A percentile compares a stretch with the other conserved stretches of the same genome.
phyloP scores from a whole-genome alignment of 73 alveolate genomes.

The Paramecium primaurelia region DNA sequence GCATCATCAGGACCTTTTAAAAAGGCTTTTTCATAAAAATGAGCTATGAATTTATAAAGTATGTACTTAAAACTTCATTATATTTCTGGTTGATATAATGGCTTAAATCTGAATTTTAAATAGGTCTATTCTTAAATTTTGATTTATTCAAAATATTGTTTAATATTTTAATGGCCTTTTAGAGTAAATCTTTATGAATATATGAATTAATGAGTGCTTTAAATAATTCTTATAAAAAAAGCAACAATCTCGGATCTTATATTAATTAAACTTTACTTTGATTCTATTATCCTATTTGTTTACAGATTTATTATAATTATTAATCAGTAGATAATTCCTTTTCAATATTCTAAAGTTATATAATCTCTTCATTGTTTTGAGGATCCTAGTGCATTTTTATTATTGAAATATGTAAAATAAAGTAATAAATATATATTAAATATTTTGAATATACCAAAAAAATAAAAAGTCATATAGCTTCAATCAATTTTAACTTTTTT shows the following conservation, averaged over 20 bases:
- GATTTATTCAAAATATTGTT: neutral
- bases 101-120: neutral
- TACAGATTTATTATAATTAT: neutral
- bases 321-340: neutral
- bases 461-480: neutral
- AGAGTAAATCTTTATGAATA: neutral
- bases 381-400: neutral
- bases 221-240: neutral
- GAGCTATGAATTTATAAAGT: neutral
- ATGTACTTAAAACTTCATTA: neutral
- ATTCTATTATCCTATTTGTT: neutral
- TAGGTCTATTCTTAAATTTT: neutral
- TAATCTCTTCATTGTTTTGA: neutral
- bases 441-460: neutral
- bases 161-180: neutral
- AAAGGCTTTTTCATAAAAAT: constrained; percentile 11
- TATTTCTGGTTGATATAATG: neutral
- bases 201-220: neutral
- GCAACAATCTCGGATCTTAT: neutral
- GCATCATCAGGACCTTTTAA: constrained; percentile 6
- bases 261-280: neutral
- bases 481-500: neutral
- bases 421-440: neutral
- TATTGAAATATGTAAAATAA: neutral
- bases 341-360: neutral